These are phyloP conservation scores for Coniella lustricola DNA, from an alignment of 2,329 filamentous ascomycete genomes.

Conservation along the genomic window DNA sequence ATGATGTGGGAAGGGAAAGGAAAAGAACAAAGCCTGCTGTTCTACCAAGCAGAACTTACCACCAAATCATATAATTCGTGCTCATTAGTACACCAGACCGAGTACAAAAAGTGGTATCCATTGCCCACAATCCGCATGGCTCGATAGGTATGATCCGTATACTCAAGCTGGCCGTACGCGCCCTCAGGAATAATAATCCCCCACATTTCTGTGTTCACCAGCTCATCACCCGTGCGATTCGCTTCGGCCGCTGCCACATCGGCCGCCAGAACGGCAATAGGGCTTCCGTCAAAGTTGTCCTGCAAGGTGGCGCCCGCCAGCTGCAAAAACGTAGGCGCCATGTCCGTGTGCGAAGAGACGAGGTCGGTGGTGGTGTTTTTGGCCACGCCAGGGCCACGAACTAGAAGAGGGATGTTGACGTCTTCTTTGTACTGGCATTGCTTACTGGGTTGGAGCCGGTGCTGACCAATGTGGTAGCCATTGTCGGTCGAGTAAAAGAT, in stretches of 20 bases:
- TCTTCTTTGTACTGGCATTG: constrained; percentile 51
- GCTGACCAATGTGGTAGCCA: constrained; percentile 7
- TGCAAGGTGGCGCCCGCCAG: constrained; percentile 33
- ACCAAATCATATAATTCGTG: constrained; percentile 58
- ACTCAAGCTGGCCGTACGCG: constrained; percentile 11
- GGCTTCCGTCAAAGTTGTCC: constrained; percentile 47
- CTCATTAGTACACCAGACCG: constrained; percentile 62
- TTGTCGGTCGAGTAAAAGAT: constrained; percentile 7
- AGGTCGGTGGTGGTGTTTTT: constrained; percentile 32
- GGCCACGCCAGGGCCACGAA: constrained; percentile 51
- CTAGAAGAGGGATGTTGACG: constrained; percentile 50
- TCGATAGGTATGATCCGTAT: constrained; percentile 52
- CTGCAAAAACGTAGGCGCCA: constrained; percentile 53
- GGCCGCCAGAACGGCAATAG: constrained; percentile 36
- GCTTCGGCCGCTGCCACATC: constrained; percentile 18
- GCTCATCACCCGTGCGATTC: constrained; percentile 35
- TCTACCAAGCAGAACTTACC: constrained; percentile 27
- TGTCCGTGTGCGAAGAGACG: constrained; percentile 55
- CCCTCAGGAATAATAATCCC: constrained; percentile 35
- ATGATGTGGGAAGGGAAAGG: too few species aligned
- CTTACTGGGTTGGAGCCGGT: constrained; percentile 28
- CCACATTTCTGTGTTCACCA: constrained; percentile 54
- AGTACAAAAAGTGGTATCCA: constrained; percentile 55
- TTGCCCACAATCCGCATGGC: constrained; percentile 44
- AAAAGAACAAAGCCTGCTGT: background rate